Base-by-base conservation (phyloP, 768 basidiomycete genomes). In the Russula griseocarnosa region DNA sequence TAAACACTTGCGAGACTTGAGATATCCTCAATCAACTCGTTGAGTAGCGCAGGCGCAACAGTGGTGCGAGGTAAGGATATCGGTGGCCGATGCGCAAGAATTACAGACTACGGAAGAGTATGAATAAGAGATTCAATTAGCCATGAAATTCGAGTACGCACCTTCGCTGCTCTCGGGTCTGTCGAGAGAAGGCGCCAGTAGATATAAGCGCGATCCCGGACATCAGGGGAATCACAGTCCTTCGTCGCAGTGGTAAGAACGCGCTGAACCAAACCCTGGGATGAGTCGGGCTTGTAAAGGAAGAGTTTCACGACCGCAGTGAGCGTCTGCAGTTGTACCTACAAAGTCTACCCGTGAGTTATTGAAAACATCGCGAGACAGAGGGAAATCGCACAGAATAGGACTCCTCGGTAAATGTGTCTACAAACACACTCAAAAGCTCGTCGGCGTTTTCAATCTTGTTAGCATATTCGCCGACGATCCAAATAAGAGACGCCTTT, bases 401-500 rank as follows among this genome's bases (percentile, higher is more conserved):
- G 8, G 90, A 87, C 75, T 99, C 97, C 71, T 99, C 97, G 32
- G 83, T 87, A 77, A 98, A 98, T 3, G 87, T 81, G 61, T 96
- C 92, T 24, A 99, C 89, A 73, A 97, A 98, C 55, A 89, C 87
- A 16, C 85, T 82, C 68, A 98, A 79, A 26, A 99, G 80, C 70
- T 98, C 95, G 72, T 92, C 93, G 3, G 96, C 94, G 67, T 99
- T 99, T 36, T 68, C 67, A 11, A 98, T 98, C 77, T 94, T 96
- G 74, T 90, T 89, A 3, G 96, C 94, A 70, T 99, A 98, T 77
- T 98, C 94, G 61, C 96, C 96, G 69, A 98, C 94, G 70, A 99
- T 98, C 96, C 97, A 99, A 73, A 99, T 98, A 55, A 99, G 79
- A 3, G 95, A 95, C 1, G 95, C 92, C 72, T 98, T 98, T 2